phyloP scores from a whole-genome alignment of 202 grass and related monocot species.

The Alloteropsis angusta region DNA sequence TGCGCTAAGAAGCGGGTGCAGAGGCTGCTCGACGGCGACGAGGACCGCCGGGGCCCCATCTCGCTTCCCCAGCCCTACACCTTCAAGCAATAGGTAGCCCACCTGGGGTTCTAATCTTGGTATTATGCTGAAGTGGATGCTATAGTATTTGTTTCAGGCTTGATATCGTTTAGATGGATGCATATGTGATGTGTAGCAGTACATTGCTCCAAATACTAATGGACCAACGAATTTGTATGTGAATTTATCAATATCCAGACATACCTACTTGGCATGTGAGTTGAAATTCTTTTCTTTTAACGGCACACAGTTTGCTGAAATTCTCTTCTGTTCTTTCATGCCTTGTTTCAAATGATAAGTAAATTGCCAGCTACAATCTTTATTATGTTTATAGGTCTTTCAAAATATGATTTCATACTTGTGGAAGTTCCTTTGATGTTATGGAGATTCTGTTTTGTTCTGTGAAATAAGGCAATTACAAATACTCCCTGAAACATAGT shows the following conservation, averaged over 20 bases:
- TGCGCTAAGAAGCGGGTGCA: constrained; percentile 74
- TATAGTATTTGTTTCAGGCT: background rate
- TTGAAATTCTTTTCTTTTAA: background rate
- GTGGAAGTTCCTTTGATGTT: background rate
- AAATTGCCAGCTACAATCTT: background rate
- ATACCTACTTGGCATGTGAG: background rate
- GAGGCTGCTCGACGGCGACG: constrained; percentile 67
- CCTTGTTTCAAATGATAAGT: background rate
- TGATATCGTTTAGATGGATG: background rate
- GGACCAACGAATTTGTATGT: constrained; percentile 7
- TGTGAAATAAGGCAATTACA: background rate
- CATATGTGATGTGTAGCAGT: constrained; percentile 21
- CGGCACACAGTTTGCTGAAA: background rate
- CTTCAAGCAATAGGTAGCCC: constrained; percentile 60
- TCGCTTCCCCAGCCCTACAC: constrained; percentile 87
- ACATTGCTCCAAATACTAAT: constrained; percentile 9
- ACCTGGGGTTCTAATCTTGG: constrained; percentile 16
- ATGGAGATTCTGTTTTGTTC: background rate
- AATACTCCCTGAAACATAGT: background rate
- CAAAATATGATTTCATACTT: background rate
- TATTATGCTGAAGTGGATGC: constrained; percentile 1
- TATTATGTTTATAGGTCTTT: background rate
- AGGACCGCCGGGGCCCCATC: constrained; percentile 58
- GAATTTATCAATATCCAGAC: background rate
- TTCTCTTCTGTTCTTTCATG: background rate